phyloP scores from a whole-genome alignment of 176 grass and related monocot genomes.

The Alloteropsis semialata region DNA sequence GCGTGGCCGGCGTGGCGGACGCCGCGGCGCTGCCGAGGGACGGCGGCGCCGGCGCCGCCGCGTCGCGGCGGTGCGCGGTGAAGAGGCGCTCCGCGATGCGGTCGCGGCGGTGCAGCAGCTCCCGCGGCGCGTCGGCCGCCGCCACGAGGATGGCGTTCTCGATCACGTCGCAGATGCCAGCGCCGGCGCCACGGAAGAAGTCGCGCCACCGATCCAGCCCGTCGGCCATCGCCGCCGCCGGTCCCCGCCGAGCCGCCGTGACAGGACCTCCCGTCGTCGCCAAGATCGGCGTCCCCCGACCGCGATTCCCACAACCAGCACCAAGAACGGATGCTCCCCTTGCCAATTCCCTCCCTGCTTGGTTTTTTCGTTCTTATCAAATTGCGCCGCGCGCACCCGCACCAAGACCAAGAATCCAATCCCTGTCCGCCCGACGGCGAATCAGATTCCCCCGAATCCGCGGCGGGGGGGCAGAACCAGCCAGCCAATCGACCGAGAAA shows the following conservation, averaged over 20 bases:
- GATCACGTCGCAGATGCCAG: conserved; percentile 75
- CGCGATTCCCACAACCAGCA: background rate
- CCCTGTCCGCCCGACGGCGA: conserved; percentile 12
- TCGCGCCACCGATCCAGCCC: conserved; percentile 76
- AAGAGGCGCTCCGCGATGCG: conserved; percentile 67
- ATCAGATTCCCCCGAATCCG: conserved; percentile 41
- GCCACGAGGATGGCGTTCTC: conserved; percentile 80
- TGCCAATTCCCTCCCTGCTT: background rate
- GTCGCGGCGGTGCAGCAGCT: conserved; percentile 69
- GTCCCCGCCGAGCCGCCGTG: background rate
- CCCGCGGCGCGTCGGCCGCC: conserved; percentile 60
- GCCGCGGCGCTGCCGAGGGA: conserved; percentile 35
- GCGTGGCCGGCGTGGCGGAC: conserved; percentile 31
- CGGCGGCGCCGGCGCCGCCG: conserved; percentile 13
- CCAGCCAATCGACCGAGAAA: conserved; percentile 26
- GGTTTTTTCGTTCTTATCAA: conserved; percentile 11
- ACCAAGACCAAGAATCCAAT: conserved; percentile 35
- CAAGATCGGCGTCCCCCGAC: conserved; percentile 25
- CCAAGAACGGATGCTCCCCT: conserved; percentile 5
- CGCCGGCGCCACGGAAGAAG: conserved; percentile 62
- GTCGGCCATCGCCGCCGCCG: conserved; percentile 26
- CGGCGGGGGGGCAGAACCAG: background rate
- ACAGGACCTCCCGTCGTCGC: background rate
- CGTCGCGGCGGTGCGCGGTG: conserved; percentile 38
- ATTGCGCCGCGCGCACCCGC: conserved; percentile 14